Evolutionary conservation across 1,284 basidiomycete species (phyloP), one percentile per base, ranked within the genome.

Genomic region (Laetiporus sulphureus): DNA sequence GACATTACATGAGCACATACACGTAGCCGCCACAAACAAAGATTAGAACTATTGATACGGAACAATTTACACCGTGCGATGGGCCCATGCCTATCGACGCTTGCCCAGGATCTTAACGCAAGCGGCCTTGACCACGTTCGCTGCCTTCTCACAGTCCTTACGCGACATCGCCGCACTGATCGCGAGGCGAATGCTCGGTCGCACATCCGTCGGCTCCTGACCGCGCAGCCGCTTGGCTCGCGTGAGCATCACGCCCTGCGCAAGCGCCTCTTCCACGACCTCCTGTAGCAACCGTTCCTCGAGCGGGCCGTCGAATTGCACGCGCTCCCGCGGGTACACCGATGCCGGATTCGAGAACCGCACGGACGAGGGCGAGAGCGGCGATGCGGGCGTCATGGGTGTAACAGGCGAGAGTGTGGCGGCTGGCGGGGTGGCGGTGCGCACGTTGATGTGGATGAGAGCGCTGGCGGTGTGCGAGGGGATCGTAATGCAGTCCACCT

Each of bases 131-230:
- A 97, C 63, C 20, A 85, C 75, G 22, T 68, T 68, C 15, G 83
- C 81, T 1, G 92, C 89, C 69, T 91, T 93, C 68, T 96, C 92
- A 42, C 84, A 79, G 56, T 99, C 96, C 67, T 94, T 95, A 70
- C 74, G 85, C 21, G 79, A 81, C 51, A 97, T 65, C 8, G 79
- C 90, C 10, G 81, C 75, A 3, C 77, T 83, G 49, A 95, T 66
- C 18, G 84, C 83, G n/a, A 98, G 67, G 44, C 91, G 77, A 50
- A 99, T 81, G 56, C 84, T 89, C n/a, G 95, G 92, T 37, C 83
- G 72, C 10, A 79, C 73, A 58, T 93, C 89, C n/a, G 77, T 68
- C 46, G 78, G 66, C 69, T 96, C 93, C 63, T 94, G 91, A 1
- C 82, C 81, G 44, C 78, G 75, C 46, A 95, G 64, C 38, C 89